These are phyloP conservation scores for Gregarina niphandrodes DNA, from an alignment of 169 alveolate genomes.

Conservation along the genomic window DNA sequence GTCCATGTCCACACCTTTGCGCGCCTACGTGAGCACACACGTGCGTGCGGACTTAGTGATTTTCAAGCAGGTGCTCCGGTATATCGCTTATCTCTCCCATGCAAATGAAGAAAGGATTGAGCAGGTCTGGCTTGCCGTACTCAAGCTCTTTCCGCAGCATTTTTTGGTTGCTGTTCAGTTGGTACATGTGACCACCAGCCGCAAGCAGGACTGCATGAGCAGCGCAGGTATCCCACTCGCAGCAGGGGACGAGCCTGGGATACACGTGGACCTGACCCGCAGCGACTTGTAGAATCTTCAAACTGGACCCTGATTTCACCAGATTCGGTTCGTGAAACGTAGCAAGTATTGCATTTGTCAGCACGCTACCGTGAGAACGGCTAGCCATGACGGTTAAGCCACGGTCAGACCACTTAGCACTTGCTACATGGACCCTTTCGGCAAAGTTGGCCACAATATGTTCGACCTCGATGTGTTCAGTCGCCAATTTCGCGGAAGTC, in stretches of 20 bases:
- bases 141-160: slow-evolving; percentile 7
- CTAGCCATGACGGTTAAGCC: slow-evolving; percentile 4
- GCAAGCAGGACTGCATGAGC: slow-evolving; percentile 16
- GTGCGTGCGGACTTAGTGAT: too few relatives aligned
- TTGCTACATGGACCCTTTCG: not conserved
- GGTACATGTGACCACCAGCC: slow-evolving; percentile 18
- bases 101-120: slow-evolving; percentile 21
- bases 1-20: too few relatives aligned
- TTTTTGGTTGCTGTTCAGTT: not conserved
- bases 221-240: slow-evolving; percentile 37
- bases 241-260: slow-evolving; percentile 23
- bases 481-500: too few relatives aligned
- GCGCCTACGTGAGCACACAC: too few relatives aligned
- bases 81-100: not conserved
- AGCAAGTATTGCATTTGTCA: not conserved
- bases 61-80: too few relatives aligned
- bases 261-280: slow-evolving; percentile 18
- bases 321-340: slow-evolving; percentile 1
- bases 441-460: not conserved
- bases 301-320: slow-evolving; percentile 9
- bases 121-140: slow-evolving; percentile 13
- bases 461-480: not conserved
- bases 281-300: slow-evolving; percentile 19
- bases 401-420: not conserved
- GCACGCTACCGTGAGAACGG: slow-evolving; percentile 3